Conservation (phyloP, 148 eudicot genomes). For the Polygonum maritimum region DNA sequence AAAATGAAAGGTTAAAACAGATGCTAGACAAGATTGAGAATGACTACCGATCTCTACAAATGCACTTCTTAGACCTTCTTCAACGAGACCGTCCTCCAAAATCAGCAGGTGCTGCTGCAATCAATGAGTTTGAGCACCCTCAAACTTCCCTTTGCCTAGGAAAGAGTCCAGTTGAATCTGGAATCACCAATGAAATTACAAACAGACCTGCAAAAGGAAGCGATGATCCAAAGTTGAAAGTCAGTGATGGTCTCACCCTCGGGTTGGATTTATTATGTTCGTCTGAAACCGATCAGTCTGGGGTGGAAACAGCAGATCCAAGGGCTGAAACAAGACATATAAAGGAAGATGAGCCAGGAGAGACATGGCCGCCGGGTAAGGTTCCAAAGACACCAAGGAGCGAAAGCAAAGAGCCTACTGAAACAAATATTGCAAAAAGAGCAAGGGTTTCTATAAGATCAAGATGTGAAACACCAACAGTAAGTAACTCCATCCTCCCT, state of each 20-base stretch:
- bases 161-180: not conserved
- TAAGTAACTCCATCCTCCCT: constrained; percentile 19
- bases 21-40: constrained; percentile 40
- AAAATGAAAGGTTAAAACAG: constrained; percentile 58
- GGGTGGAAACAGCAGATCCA: not conserved
- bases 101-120: not conserved
- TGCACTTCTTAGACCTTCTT: constrained; percentile 34
- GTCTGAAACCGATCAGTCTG: constrained; percentile 2
- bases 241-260: not conserved
- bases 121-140: constrained; percentile 9
- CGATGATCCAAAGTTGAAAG: not conserved
- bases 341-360: constrained; percentile 19
- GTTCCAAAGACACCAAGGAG: constrained; percentile 20
- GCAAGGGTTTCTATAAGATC: constrained; percentile 80
- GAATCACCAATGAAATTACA: not conserved
- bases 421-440: constrained; percentile 36
- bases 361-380: constrained; percentile 38
- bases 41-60: constrained; percentile 57
- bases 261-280: not conserved
- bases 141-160: constrained; percentile 2
- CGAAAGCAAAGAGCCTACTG: constrained; percentile 8
- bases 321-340: not conserved
- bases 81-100: constrained; percentile 22
- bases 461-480: constrained; percentile 67
- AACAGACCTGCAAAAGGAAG: not conserved